These are phyloP conservation scores for Lactuca saligna DNA, from an alignment of 129 eudicot species.

Conservation along the genomic window DNA sequence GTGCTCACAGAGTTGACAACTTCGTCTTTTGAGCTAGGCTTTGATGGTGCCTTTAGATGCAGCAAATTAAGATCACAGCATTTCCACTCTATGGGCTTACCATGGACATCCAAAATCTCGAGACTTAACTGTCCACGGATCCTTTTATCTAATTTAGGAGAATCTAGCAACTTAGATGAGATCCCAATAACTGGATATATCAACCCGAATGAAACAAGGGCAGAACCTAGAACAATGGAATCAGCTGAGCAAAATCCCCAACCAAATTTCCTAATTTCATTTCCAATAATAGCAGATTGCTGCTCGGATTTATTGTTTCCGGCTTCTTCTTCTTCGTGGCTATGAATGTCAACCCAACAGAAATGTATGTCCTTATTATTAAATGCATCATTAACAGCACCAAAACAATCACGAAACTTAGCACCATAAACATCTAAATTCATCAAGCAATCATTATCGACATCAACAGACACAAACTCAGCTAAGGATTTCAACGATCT, in stretches of 20 bases:
- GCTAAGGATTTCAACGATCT: conserved; percentile 35
- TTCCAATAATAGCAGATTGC: conserved; percentile 25
- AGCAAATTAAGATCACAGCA: conserved; percentile 75
- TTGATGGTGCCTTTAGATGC: conserved; percentile 28
- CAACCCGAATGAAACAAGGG: conserved; percentile 67
- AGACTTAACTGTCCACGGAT: conserved; percentile 53
- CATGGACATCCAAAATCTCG: conserved; percentile 68
- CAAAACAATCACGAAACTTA: conserved; percentile 41
- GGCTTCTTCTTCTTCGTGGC: conserved; percentile 7
- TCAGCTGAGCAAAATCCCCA: conserved; percentile 81
- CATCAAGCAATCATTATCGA: conserved; percentile 13
- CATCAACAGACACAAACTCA: conserved; percentile 50
- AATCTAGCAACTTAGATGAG: conserved; percentile 25
- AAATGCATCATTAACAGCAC: conserved; percentile 48
- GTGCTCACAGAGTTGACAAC: not conserved
- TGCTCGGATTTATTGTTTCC: conserved; percentile 23
- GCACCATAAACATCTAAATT: conserved; percentile 23
- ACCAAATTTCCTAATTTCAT: conserved; percentile 52
- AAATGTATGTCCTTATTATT: conserved; percentile 61
- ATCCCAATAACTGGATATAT: conserved; percentile 70
- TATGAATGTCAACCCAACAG: conserved; percentile 63
- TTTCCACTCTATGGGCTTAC: conserved; percentile 69
- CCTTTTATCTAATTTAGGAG: conserved; percentile 16
- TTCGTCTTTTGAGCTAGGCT: conserved; percentile 12
- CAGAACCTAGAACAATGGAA: conserved; percentile 70